These are phyloP conservation scores for Mimosa bimucronata DNA, from an alignment of 306 rosid species.

Conservation along the genomic window DNA sequence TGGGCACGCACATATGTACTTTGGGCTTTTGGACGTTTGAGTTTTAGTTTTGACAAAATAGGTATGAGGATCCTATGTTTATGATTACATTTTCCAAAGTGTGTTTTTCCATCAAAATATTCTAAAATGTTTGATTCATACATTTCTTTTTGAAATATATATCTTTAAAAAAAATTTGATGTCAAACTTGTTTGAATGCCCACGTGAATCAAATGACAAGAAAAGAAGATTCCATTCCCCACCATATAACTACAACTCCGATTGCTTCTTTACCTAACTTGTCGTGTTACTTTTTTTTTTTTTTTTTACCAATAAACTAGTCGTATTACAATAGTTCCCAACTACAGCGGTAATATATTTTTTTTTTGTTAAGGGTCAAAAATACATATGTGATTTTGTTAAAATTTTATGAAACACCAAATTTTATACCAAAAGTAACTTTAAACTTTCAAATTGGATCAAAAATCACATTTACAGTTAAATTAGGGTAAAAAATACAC, in stretches of 20 bases:
- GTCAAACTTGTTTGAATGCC: too few species aligned
- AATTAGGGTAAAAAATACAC: too few species aligned
- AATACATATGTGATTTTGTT: too few species aligned
- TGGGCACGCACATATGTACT: not conserved
- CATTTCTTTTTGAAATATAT: not conserved
- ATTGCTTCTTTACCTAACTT: not conserved
- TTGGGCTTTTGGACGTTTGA: not conserved
- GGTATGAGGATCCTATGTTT: not conserved
- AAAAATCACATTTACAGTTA: too few species aligned
- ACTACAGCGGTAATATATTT: too few species aligned
- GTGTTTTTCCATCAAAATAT: not conserved
- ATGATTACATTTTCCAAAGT: not conserved
- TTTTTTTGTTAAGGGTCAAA: too few species aligned
- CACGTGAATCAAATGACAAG: slow-evolving; percentile 30
- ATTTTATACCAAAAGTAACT: too few species aligned
- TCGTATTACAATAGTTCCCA: not conserved
- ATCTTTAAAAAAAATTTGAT: too few species aligned
- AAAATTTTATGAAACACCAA: too few species aligned
- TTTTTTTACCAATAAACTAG: too few species aligned
- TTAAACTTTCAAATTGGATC: too few species aligned
- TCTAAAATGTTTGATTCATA: not conserved
- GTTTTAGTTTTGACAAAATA: not conserved
- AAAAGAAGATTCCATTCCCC: slow-evolving; percentile 26
- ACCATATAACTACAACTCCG: not conserved
- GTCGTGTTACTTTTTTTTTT: too few species aligned